Percentiles rank a stretch among this genome's conserved stretches.
phyloP scores from a whole-genome alignment of 2,329 filamentous ascomycete species.

The Macroventuria anomochaeta region DNA sequence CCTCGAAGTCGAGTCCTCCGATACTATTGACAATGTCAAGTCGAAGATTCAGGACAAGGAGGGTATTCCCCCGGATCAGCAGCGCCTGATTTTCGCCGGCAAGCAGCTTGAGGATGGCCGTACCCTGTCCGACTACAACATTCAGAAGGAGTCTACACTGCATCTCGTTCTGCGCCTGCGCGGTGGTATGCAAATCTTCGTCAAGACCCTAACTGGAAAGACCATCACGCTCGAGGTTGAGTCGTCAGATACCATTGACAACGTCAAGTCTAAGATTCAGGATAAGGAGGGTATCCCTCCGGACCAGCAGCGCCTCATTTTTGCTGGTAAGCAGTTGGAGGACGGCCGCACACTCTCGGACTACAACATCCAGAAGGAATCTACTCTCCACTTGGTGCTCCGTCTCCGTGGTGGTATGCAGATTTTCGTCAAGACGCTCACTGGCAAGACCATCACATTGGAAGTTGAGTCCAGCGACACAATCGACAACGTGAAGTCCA shows the following conservation, averaged over 20 bases:
- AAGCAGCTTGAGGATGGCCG: constrained; percentile 66
- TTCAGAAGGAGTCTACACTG: constrained; percentile 70
- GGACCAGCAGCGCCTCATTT: constrained; percentile 95
- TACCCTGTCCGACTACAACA: constrained; percentile 63
- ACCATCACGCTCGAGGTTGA: constrained; percentile 72
- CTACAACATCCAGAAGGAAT: constrained; percentile 97
- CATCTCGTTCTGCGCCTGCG: constrained; percentile 77
- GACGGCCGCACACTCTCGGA: constrained; percentile 89
- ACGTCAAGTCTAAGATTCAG: constrained; percentile 96
- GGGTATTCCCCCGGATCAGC: constrained; percentile 65
- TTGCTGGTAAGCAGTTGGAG: constrained; percentile 95
- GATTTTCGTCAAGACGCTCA: constrained; percentile 65
- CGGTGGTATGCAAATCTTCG: constrained; percentile 69
- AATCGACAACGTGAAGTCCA: constrained; percentile 92
- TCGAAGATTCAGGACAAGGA: constrained; percentile 64
- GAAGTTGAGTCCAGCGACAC: constrained; percentile 90
- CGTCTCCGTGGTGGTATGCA: constrained; percentile 82
- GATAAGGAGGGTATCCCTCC: constrained; percentile 97
- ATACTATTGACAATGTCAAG: constrained; percentile 52
- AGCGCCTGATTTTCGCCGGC: constrained; percentile 64
- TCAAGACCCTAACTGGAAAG: constrained; percentile 67
- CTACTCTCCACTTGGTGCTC: constrained; percentile 82
- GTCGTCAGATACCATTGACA: constrained; percentile 88
- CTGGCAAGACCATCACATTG: constrained; percentile 90
- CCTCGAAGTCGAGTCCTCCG: constrained; percentile 50